Evolutionary conservation across 176 grass and related monocot genomes (phyloP).

Genomic region (Carex kokanica): DNA sequence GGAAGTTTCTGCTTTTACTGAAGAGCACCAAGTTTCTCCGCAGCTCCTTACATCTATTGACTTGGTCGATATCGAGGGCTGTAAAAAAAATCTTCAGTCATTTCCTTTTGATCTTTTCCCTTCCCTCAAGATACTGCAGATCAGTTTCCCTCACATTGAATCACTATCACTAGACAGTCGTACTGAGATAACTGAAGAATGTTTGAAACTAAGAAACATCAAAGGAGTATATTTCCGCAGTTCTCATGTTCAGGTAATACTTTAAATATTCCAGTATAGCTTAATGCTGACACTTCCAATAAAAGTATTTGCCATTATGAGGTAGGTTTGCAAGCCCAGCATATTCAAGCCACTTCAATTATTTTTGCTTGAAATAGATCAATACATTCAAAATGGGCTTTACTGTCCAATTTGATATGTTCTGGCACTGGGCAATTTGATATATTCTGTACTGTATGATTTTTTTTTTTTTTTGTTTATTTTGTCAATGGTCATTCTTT

Average conservation of each 20-base stretch:
- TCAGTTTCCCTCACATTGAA: accelerated
- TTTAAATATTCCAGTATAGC: not conserved
- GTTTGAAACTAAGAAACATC: not conserved
- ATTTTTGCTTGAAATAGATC: not conserved
- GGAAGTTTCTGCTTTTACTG: not conserved
- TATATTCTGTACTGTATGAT: too few species aligned
- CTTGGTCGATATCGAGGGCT: too few species aligned
- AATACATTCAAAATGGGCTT: not conserved
- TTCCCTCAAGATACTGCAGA: not conserved
- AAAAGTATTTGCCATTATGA: too few species aligned
- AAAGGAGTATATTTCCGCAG: not conserved
- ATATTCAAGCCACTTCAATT: not conserved
- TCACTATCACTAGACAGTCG: not conserved
- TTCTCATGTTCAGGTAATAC: not conserved
- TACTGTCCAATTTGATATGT: not conserved
- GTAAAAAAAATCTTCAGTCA: too few species aligned
- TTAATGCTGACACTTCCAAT: too few species aligned
- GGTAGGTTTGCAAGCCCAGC: not conserved
- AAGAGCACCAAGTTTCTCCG: slow-evolving; percentile 19
- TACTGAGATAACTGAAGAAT: not conserved
- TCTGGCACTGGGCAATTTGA: not conserved
- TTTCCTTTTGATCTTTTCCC: slow-evolving; percentile 19
- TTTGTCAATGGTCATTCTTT: not conserved
- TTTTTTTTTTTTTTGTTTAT: not conserved
- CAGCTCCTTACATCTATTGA: too few species aligned